Percentiles rank a stretch among this genome's conserved stretches.
Conservation (phyloP, 257 asterid genomes). For the Forsythia viridissima region DNA sequence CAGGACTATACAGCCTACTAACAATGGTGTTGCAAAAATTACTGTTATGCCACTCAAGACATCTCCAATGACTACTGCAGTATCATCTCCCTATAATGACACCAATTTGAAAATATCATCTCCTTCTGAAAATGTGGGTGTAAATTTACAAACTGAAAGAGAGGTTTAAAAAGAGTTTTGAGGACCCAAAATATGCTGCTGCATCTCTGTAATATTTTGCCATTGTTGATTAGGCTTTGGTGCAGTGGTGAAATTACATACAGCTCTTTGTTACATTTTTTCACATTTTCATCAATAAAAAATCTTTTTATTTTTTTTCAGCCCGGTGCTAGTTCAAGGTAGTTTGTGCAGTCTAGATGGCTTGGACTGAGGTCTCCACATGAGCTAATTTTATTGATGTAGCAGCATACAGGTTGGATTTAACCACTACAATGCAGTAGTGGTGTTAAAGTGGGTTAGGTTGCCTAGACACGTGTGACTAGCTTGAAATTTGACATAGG, state of each 20-base stretch:
- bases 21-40: slow-evolving; percentile 51
- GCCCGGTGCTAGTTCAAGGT: too few relatives aligned
- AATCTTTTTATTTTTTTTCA: background rate
- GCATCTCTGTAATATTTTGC: slow-evolving; percentile 39
- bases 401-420: too few relatives aligned
- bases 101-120: slow-evolving; percentile 32
- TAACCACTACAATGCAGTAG: too few relatives aligned
- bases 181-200: slow-evolving; percentile 25
- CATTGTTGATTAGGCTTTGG: slow-evolving; percentile 17
- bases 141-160: slow-evolving; percentile 41
- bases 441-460: background rate
- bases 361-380: too few relatives aligned
- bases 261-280: background rate
- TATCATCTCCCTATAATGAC: slow-evolving; percentile 17
- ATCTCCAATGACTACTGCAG: slow-evolving; percentile 27
- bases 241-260: slow-evolving; percentile 31
- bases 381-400: too few relatives aligned
- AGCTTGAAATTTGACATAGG: background rate
- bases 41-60: slow-evolving; percentile 15
- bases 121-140: slow-evolving; percentile 55
- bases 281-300: background rate
- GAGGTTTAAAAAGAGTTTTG: slow-evolving; percentile 29
- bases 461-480: background rate
- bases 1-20: slow-evolving; percentile 41
- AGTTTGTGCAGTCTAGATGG: too few relatives aligned